Percentiles rank a stretch among this genome's conserved stretches.
Conservation (phyloP, 257 asterid species). For the Catharanthus roseus region DNA sequence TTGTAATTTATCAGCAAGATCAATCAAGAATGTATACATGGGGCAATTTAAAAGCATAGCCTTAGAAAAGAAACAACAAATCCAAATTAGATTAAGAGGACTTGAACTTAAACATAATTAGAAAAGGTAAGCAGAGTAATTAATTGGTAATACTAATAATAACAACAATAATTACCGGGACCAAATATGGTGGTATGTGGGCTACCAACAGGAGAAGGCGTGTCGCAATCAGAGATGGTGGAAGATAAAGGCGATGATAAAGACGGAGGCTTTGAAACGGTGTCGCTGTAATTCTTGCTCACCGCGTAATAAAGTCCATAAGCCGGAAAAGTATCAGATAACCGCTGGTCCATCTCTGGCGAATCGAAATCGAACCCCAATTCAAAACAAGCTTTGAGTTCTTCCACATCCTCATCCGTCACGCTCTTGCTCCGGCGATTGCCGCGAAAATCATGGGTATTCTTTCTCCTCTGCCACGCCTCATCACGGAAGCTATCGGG, state of each 20-base stretch:
- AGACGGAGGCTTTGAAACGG: conserved; percentile 30
- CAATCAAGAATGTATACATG: background rate
- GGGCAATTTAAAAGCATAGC: too few species aligned
- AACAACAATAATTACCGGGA: conserved; percentile 34
- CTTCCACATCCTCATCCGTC: conserved; percentile 81
- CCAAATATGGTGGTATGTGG: conserved; percentile 49
- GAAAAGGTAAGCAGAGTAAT: too few species aligned
- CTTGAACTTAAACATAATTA: background rate
- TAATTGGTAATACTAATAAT: too few species aligned
- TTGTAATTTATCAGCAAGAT: background rate
- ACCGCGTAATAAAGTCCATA: conserved; percentile 61
- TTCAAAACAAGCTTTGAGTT: conserved; percentile 69
- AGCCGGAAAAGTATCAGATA: conserved; percentile 69
- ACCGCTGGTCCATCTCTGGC: conserved; percentile 58
- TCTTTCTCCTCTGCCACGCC: conserved; percentile 67
- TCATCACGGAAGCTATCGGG: conserved; percentile 56
- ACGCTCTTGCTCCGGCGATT: conserved; percentile 48
- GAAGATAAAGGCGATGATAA: conserved; percentile 25
- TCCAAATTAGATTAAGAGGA: too few species aligned
- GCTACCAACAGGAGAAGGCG: conserved; percentile 44
- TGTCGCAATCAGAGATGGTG: conserved; percentile 34
- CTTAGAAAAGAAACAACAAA: too few species aligned
- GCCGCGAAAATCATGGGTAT: conserved; percentile 23
- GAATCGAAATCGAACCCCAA: conserved; percentile 73
- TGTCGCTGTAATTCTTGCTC: conserved; percentile 43